Conservation (phyloP, 2,329 filamentous ascomycete genomes). For the Xylariaceae sp. region DNA sequence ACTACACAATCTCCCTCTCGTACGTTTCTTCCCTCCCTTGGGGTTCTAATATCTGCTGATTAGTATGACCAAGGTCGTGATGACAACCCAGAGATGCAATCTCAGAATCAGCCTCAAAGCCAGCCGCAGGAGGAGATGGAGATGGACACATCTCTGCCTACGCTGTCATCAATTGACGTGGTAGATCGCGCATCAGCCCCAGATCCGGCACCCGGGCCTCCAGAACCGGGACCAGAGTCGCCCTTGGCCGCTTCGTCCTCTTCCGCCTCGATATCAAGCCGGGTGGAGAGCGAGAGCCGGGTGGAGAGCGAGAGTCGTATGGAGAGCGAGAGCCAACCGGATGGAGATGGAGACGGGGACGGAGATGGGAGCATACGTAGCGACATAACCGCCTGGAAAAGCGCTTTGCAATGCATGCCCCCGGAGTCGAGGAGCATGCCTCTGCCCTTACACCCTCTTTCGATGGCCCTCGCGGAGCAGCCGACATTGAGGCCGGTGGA, state of each 20-base stretch:
- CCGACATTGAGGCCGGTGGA: conserved; percentile 23
- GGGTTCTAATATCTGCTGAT: background rate
- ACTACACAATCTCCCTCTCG: conserved; percentile 6
- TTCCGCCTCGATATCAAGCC: conserved; percentile 3
- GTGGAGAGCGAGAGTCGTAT: conserved; percentile 2
- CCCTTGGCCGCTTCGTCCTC: background rate
- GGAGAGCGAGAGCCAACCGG: conserved; percentile 4
- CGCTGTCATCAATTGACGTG: no score
- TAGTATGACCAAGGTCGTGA: no score
- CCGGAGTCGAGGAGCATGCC: conserved; percentile 15
- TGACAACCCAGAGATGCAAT: no score
- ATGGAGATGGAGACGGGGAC: background rate
- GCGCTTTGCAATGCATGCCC: conserved; percentile 19
- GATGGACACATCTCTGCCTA: no score
- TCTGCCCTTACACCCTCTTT: conserved; percentile 20
- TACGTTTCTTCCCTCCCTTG: background rate
- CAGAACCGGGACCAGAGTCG: background rate
- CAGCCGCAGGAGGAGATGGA: no score
- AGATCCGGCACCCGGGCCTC: background rate
- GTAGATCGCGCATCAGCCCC: conserved; percentile 1
- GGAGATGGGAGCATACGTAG: conserved; percentile 9
- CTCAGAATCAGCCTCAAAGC: conserved; percentile 1
- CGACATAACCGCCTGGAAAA: conserved; percentile 24
- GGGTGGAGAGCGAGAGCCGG: conserved; percentile 2
- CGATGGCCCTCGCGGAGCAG: conserved; percentile 19